These are phyloP conservation scores for Verticillium dahliae DNA, from an alignment of 2,329 filamentous ascomycete genomes.

Conservation along the genomic window DNA sequence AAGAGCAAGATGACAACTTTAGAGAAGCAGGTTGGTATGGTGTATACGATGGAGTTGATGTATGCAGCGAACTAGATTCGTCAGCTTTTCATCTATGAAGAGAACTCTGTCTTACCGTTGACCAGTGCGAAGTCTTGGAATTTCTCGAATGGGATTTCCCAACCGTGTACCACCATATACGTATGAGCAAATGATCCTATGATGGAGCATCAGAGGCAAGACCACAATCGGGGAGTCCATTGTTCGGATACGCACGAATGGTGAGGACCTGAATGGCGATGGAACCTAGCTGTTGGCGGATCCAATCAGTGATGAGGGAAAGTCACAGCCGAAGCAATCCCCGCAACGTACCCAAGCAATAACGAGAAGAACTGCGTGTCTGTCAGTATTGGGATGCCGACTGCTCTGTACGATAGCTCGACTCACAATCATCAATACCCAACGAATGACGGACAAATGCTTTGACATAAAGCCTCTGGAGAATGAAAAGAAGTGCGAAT, in stretches of 20 bases:
- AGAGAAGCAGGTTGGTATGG: constrained; percentile 9
- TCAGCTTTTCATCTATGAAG: not conserved
- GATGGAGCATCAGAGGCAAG: not conserved
- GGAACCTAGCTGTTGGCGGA: not conserved
- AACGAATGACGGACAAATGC: constrained; percentile 14
- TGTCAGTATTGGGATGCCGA: not conserved
- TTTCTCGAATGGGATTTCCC: constrained; percentile 8
- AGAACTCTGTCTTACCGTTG: not conserved
- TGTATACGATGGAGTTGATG: constrained; percentile 12
- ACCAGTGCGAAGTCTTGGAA: constrained; percentile 6
- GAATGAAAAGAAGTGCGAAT: constrained; percentile 14
- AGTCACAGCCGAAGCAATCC: not conserved
- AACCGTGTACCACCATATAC: constrained; percentile 6
- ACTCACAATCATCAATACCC: constrained; percentile 19
- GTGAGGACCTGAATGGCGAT: constrained; percentile 7
- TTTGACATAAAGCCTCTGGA: constrained; percentile 20
- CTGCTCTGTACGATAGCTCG: not conserved
- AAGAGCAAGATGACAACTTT: constrained; percentile 12
- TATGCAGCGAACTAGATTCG: not conserved
- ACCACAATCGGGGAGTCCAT: not conserved
- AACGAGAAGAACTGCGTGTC: not conserved
- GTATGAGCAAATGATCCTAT: not conserved
- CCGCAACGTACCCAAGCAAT: not conserved
- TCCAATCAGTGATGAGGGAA: no score
- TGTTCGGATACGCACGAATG: not conserved